phyloP scores from a whole-genome alignment of 2,329 filamentous ascomycete species.

The Nemania abortiva region DNA sequence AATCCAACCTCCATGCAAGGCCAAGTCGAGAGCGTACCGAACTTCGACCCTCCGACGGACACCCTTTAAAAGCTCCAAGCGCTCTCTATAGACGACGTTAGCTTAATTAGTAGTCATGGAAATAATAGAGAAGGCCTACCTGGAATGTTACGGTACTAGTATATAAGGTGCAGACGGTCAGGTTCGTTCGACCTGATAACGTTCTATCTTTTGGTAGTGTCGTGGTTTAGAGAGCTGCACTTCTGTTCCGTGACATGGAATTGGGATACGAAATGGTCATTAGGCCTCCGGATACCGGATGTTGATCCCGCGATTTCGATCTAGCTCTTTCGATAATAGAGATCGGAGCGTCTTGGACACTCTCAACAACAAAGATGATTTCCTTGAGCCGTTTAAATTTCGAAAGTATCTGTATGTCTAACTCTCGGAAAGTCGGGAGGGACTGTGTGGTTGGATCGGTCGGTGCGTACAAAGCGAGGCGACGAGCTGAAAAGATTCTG shows the following conservation, averaged over 20 bases:
- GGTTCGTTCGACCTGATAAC: too few species aligned
- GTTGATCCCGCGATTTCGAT: neutral
- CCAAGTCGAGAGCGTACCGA: neutral
- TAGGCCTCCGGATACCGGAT: neutral
- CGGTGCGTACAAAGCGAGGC: neutral
- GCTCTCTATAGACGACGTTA: neutral
- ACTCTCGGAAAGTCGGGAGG: conserved; percentile 1
- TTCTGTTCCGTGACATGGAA: too few species aligned
- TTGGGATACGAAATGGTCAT: neutral
- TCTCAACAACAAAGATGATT: neutral
- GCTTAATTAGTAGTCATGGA: neutral
- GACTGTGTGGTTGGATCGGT: too few species aligned
- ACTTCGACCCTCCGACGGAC: neutral
- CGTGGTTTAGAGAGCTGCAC: too few species aligned
- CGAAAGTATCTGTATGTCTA: conserved; percentile 1
- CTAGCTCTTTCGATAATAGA: neutral
- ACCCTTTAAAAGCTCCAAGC: neutral
- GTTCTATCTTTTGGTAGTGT: too few species aligned
- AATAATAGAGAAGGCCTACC: neutral
- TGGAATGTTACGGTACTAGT: too few species aligned
- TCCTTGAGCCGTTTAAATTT: conserved; percentile 15
- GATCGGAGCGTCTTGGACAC: neutral
- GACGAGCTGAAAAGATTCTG: conserved; percentile 15
- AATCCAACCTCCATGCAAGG: neutral
- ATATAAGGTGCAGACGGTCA: too few species aligned